These are phyloP conservation scores for Blastomyces emzantsi DNA, from an alignment of 2,329 filamentous ascomycete genomes.

Conservation along the genomic window DNA sequence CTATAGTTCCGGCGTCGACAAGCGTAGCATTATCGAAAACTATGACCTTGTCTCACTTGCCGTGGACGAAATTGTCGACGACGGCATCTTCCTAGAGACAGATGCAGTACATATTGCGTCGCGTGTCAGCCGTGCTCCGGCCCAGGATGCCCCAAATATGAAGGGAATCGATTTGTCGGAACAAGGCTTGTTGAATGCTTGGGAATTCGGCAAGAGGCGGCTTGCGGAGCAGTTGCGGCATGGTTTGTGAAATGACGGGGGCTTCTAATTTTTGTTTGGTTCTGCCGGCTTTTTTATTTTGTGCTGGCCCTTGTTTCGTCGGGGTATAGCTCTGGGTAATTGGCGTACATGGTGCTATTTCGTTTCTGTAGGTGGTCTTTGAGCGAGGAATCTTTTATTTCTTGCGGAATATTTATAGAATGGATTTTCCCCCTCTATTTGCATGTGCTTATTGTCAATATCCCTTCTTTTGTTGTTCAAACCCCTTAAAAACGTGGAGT, in stretches of 20 bases:
- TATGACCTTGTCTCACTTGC: conserved; percentile 92
- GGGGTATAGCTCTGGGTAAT: neutral
- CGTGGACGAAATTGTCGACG: conserved; percentile 91
- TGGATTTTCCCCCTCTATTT: neutral
- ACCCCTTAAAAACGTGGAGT: neutral
- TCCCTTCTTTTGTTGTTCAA: neutral
- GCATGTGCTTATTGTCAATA: neutral
- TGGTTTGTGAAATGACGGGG: conserved; percentile 49
- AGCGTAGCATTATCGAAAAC: conserved; percentile 96
- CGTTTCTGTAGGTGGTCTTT: neutral
- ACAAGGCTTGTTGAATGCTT: conserved; percentile 87
- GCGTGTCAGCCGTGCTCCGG: conserved; percentile 82
- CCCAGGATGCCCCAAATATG: conserved; percentile 77
- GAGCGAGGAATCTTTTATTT: neutral
- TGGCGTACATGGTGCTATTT: conserved; percentile 2
- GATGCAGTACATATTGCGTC: conserved; percentile 91
- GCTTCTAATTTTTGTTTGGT: conserved; percentile 16
- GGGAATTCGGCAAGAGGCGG: conserved; percentile 88
- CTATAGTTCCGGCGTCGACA: conserved; percentile 82
- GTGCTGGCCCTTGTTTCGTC: neutral
- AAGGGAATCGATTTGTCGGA: conserved; percentile 94
- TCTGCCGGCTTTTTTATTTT: conserved; percentile 15
- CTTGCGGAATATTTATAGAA: conserved; percentile 4
- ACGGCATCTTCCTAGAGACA: conserved; percentile 94
- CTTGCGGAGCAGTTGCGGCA: conserved; percentile 84